Evolutionary conservation across 805 yeast species (phyloP), one percentile per base, ranked within the genome.

Genomic region (Pichia exigua): DNA sequence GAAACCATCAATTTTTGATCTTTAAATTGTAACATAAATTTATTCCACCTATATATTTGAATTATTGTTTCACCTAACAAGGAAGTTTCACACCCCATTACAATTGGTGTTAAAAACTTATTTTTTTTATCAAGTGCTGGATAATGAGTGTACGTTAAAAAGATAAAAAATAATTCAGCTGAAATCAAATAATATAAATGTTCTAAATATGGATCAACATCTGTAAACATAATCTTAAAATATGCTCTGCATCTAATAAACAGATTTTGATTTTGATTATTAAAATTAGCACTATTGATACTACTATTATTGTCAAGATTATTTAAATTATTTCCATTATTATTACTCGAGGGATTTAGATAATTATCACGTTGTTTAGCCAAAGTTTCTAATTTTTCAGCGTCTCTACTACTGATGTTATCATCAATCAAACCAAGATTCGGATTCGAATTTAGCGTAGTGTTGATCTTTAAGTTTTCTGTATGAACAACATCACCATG

Each of bases 21-120:
- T 45, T 38, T 35, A 12, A 35, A 35, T 35, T n/a, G 18, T n/a
- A 35, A n/a, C 2, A n/a, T 35, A 35, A 35, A 35, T 3, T n/a
- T 17, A 35, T 40, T 24, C 52, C 54, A 55, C 12, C 42, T 28
- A 20, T 45, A 45, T 6, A 56, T 22, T 13, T 43, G 46, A 5
- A 50, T 46, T 22, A 56, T 17, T 4, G 59, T 53, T 40, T 56
- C 49, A 4, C 56, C 59, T 21, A 56, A 17, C 7, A 55, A 27
- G 1, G 58, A 52, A 3, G 59, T 56, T 38, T 54, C 42, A 17
- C 54, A 44, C 18, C 59, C 59, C 42, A 54, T 56, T 3, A 55
- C 43, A 28, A 54, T 44, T 6, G 59, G 58, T 5, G 59, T 54
- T 8, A 56, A 18, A 24, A 52, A 56, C 35, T 42, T 42, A 18